Evolutionary conservation across 208 protist species (phyloP).

Genomic region (Crithidia mellificae): DNA sequence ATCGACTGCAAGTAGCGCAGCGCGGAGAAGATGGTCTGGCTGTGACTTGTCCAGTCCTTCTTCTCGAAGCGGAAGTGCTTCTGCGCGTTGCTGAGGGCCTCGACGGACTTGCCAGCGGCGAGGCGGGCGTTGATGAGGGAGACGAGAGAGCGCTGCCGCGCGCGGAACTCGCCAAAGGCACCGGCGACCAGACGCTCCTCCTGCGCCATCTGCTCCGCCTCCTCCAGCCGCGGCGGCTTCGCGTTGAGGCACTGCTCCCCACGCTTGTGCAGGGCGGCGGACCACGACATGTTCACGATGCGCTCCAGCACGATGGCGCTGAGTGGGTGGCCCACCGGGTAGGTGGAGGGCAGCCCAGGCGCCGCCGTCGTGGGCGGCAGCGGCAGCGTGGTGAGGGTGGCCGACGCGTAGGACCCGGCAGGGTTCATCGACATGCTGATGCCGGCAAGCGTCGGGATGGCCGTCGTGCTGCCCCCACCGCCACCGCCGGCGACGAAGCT

Average conservation of each 20-base stretch:
- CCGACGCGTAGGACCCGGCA: too few species aligned
- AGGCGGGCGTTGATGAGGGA: slow-evolving; percentile 65
- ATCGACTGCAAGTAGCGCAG: slow-evolving; percentile 82
- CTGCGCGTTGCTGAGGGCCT: slow-evolving; percentile 54
- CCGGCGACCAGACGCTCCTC: slow-evolving; percentile 59
- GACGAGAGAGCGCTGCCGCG: slow-evolving; percentile 63
- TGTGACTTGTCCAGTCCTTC: slow-evolving; percentile 58
- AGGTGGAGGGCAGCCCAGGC: background rate
- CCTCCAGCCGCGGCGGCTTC: slow-evolving; percentile 49
- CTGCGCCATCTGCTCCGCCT: slow-evolving; percentile 42
- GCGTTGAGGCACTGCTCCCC: slow-evolving; percentile 68
- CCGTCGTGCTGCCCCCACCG: background rate
- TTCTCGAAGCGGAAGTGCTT: slow-evolving; percentile 79
- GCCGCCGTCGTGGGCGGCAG: background rate
- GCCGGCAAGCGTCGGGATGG: background rate
- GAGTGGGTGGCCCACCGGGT: slow-evolving; percentile 11
- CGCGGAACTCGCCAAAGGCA: slow-evolving; percentile 52
- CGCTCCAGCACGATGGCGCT: slow-evolving; percentile 40
- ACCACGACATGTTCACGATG: slow-evolving; percentile 72
- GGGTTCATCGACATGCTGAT: too few species aligned
- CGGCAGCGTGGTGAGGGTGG: too few species aligned
- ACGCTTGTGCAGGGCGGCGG: slow-evolving; percentile 71
- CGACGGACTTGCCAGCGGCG: slow-evolving; percentile 56
- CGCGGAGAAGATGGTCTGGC: slow-evolving; percentile 57
- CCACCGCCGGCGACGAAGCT: background rate